These are phyloP conservation scores for Eimeria praecox DNA, from an alignment of 169 alveolate species.

Conservation along the genomic window DNA sequence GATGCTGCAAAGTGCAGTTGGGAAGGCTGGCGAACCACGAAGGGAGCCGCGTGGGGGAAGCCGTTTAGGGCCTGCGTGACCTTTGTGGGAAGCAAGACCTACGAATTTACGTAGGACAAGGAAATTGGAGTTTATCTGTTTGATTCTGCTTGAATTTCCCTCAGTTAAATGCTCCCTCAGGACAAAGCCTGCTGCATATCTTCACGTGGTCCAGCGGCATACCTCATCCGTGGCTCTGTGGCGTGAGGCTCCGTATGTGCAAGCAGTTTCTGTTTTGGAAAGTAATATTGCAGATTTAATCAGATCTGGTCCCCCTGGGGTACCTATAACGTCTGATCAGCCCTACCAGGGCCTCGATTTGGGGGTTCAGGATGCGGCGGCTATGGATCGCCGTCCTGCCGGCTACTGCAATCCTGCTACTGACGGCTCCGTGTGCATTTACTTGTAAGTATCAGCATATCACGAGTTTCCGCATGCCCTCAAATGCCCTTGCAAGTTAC, in stretches of 20 bases:
- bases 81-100: neutral
- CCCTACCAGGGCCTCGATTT: constrained; percentile 1
- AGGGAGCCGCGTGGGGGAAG: constrained; percentile 43
- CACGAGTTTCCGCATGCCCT: neutral
- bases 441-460: neutral
- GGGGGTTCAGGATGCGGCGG: constrained; percentile 41
- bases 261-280: neutral
- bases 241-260: neutral
- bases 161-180: neutral
- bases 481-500: neutral
- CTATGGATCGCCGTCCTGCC: constrained; percentile 27
- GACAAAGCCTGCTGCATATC: neutral
- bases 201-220: constrained; percentile 44
- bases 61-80: neutral
- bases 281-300: no score
- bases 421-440: neutral
- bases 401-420: neutral
- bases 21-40: neutral
- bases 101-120: neutral
- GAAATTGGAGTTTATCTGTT: neutral
- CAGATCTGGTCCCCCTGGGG: neutral
- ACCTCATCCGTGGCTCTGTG: neutral
- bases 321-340: neutral
- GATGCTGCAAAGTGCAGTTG: neutral
- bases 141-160: neutral